A percentile compares a stretch with the other conserved stretches of the same genome.
Conservation (phyloP, 139 green algal genomes). For the Closterium sp. region DNA sequence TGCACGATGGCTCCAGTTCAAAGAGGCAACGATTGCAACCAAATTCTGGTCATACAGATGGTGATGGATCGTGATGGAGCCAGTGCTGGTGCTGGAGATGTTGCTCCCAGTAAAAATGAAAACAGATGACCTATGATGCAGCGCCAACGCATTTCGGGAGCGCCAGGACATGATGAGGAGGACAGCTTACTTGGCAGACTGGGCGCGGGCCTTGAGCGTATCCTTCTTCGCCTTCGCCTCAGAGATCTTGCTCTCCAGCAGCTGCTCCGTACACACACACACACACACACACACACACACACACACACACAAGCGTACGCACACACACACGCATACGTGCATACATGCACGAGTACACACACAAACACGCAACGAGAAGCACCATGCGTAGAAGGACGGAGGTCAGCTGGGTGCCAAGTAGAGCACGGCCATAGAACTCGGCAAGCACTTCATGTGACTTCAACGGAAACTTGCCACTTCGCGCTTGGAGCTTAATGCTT, state of each 20-base stretch:
- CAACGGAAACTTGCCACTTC: no score
- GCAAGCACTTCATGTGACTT: no score
- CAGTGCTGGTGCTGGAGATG: no score
- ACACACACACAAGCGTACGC: background rate
- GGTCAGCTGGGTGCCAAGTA: no score
- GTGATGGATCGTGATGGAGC: no score
- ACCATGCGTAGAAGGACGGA: background rate
- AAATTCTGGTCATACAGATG: background rate
- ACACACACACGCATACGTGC: background rate
- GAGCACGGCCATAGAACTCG: no score
- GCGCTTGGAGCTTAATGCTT: no score
- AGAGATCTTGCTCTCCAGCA: constrained; percentile 57
- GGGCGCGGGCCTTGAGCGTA: constrained; percentile 95
- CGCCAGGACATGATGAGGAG: background rate
- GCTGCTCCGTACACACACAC: constrained; percentile 29
- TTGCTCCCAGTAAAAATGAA: no score
- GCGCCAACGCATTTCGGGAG: background rate
- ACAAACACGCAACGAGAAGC: background rate
- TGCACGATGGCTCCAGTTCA: background rate
- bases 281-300: background rate
- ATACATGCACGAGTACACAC: no score
- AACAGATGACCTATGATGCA: background rate
- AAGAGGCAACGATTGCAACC: background rate
- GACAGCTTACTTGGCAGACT: constrained; percentile 76
- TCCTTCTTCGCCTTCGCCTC: constrained; percentile 99